These are phyloP conservation scores for Strobilomyces dryophilus DNA, from an alignment of 768 basidiomycete species.

Conservation along the genomic window DNA sequence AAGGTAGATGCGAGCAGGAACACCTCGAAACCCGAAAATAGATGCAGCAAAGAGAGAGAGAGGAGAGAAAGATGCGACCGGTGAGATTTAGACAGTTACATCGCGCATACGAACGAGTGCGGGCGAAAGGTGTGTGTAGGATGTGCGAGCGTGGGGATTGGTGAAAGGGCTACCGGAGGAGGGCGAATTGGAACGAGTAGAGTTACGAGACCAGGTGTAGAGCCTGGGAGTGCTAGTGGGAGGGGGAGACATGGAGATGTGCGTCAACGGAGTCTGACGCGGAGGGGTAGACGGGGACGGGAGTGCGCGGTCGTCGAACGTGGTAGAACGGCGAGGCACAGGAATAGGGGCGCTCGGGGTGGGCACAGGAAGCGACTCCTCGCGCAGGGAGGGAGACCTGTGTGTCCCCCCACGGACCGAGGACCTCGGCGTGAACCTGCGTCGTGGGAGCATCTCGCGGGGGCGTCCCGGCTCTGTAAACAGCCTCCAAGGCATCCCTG, in stretches of 20 bases:
- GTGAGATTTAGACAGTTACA: slow-evolving; percentile 21
- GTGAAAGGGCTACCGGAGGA: slow-evolving; percentile 46
- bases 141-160: slow-evolving; percentile 56
- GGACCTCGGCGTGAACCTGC: background rate
- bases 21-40: slow-evolving; percentile 12
- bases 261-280: slow-evolving; percentile 20
- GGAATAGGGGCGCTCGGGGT: slow-evolving; percentile 28
- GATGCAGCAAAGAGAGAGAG: slow-evolving; percentile 1
- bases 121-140: slow-evolving; percentile 52
- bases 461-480: slow-evolving; percentile 1
- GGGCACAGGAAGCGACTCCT: slow-evolving; percentile 14
- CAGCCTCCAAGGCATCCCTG: slow-evolving; percentile 7
- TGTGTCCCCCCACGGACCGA: background rate
- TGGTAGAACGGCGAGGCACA: slow-evolving; percentile 25
- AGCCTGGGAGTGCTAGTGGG: slow-evolving; percentile 54
- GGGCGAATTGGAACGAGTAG: slow-evolving; percentile 34
- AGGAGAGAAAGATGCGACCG: background rate
- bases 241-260: slow-evolving; percentile 46
- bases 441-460: background rate
- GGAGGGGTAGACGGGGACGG: slow-evolving; percentile 32
- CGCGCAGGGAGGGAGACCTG: background rate
- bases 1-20: slow-evolving; percentile 15
- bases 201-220: slow-evolving; percentile 47
- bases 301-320: slow-evolving; percentile 17
- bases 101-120: slow-evolving; percentile 44